Evolutionary conservation across 2,329 filamentous ascomycete genomes (phyloP).

Genomic region (Torrubiellomyces zombiae): DNA sequence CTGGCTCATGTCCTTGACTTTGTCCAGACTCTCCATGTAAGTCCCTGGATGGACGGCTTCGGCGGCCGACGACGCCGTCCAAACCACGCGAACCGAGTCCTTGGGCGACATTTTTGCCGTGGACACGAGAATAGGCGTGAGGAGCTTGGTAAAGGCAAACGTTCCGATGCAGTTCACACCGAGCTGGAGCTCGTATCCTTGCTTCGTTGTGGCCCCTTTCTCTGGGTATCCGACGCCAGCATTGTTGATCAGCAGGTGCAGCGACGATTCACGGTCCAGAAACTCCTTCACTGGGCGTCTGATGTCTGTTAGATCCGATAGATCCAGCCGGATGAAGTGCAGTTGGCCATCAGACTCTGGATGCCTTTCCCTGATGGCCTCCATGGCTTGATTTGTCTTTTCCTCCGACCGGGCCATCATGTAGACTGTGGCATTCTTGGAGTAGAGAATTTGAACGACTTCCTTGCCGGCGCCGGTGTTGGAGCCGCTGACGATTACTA

Average conservation of each 20-base stretch:
- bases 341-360: constrained; percentile 18
- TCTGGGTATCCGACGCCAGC: constrained; percentile 23
- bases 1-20: background rate
- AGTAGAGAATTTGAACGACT: constrained; percentile 33
- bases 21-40: constrained; percentile 1
- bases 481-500: constrained; percentile 29
- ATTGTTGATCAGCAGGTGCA: constrained; percentile 25
- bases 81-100: constrained; percentile 14
- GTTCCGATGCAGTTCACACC: constrained; percentile 23
- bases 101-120: constrained; percentile 14
- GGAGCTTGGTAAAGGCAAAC: constrained; percentile 21
- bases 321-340: constrained; percentile 23
- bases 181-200: constrained; percentile 20
- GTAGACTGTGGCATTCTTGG: constrained; percentile 32
- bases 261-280: constrained; percentile 7
- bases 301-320: constrained; percentile 14
- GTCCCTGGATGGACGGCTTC: constrained; percentile 1
- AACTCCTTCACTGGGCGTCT: constrained; percentile 11
- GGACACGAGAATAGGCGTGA: constrained; percentile 16
- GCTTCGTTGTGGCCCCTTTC: constrained; percentile 8
- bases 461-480: constrained; percentile 27
- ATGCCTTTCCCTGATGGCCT: constrained; percentile 15
- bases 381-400: constrained; percentile 24
- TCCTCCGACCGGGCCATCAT: constrained; percentile 26
- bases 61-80: constrained; percentile 11